Evolutionary conservation across 805 yeast species (phyloP), one percentile per base, ranked within the genome.

Genomic region (Candida succiphila): DNA sequence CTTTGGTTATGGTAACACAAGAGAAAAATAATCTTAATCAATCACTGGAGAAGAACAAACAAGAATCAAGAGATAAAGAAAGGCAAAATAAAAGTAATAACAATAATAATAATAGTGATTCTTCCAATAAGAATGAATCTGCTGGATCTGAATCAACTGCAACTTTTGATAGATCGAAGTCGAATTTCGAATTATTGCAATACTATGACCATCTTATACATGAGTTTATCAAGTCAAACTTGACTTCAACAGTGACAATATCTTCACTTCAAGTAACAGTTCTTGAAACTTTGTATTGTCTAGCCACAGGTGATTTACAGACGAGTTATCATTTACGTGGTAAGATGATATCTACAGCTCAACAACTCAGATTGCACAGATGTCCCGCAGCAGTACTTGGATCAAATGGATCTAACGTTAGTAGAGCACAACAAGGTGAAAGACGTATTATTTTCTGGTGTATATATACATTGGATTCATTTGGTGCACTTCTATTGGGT

Each of bases 381-480:
- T 81, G 94, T 54, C 95, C 94, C 8, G 76, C 88, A 4, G 89
- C 89, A 0, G 87, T 84, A 4, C 58, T 80, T 32, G 72, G 75
- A 3, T 66, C 67, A n/a, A 66, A 65, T 37, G 89, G 89, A 1
- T 67, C 80, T 2, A 70, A 72, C 23, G 72, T 81, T 29, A 69
- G 77, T 17, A 71, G 68, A 42, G 65, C 75, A 38, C 88, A 80
- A 60, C 92, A 81, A 54, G 87, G 88, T 40, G 85, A 83, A 49
- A 67, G 95, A 41, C 71, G 94, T 51, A 70, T 83, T 24, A 56
- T 84, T 26, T 87, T 87, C 45, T 87, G 96, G 96, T 75, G 85
- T 41, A 71, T 78, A 29, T 86, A 83, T 53, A 67, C 77, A 20
- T 62, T 87, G 41, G 96, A 87, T 51, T 67, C 76, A 3, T 83